Conservation (phyloP, 495 filamentous ascomycete species). For the Polyplosphaeria fusca region DNA sequence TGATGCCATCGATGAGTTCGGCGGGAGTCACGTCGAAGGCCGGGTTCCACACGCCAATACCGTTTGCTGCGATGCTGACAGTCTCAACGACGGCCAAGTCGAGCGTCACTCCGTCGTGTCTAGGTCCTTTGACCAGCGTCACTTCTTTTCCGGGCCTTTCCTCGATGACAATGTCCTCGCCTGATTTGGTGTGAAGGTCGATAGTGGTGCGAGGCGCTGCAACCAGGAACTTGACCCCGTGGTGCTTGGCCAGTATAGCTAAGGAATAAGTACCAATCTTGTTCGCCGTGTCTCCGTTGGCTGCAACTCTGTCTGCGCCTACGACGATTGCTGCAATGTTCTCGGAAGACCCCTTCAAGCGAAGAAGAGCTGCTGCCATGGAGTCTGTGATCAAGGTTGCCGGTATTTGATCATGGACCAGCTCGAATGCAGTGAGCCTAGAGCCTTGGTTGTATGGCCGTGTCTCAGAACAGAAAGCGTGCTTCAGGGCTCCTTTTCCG, state of each 20-base stretch:
- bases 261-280: conserved; percentile 97
- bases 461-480: conserved; percentile 94
- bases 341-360: conserved; percentile 49
- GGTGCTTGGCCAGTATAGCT: conserved; percentile 78
- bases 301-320: conserved; percentile 89
- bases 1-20: conserved; percentile 83
- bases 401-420: conserved; percentile 90
- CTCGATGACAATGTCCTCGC: conserved; percentile 80
- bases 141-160: conserved; percentile 75
- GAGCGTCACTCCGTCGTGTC: conserved; percentile 43
- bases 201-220: conserved; percentile 94
- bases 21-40: conserved; percentile 92
- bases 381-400: conserved; percentile 92
- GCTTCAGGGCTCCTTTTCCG: conserved; percentile 58
- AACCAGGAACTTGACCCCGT: conserved; percentile 90
- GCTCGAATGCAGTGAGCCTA: conserved; percentile 89
- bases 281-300: conserved; percentile 96
- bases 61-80: conserved; percentile 75
- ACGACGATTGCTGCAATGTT: conserved; percentile 83
- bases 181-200: conserved; percentile 73
- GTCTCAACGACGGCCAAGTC: conserved; percentile 57
- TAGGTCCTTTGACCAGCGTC: conserved; percentile 72
- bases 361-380: conserved; percentile 84
- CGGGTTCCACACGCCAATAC: conserved; percentile 89
- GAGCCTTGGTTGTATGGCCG: conserved; percentile 97